Evolutionary conservation across 2,329 filamentous ascomycete species (phyloP).

Genomic region (Chrysoporthe deuterocubensis): DNA sequence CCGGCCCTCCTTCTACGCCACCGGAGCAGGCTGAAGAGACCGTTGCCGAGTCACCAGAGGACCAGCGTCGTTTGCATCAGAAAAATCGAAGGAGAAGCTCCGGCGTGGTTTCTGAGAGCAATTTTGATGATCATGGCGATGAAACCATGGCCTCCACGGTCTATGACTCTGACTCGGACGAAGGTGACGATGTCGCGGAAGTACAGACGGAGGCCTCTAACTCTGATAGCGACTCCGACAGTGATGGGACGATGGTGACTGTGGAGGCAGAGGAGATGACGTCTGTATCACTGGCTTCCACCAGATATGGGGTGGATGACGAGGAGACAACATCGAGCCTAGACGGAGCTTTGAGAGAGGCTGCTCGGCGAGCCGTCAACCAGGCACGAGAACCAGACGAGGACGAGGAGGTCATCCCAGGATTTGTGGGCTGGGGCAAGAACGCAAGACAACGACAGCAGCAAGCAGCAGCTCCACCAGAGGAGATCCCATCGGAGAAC

Average conservation of each 20-base stretch:
- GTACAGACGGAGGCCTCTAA: constrained; percentile 54
- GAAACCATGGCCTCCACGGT: constrained; percentile 77
- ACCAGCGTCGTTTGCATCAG: constrained; percentile 68
- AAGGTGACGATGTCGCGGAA: constrained; percentile 58
- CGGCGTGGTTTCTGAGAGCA: constrained; percentile 65
- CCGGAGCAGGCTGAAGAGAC: constrained; percentile 64
- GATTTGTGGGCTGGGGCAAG: constrained; percentile 73
- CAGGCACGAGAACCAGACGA: constrained; percentile 61
- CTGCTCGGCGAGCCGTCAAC: constrained; percentile 75
- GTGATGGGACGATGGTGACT: constrained; percentile 81
- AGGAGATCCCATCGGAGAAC: constrained; percentile 16
- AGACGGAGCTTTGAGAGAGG: constrained; percentile 77
- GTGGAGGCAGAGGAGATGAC: constrained; percentile 80
- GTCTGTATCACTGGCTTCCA: constrained; percentile 67
- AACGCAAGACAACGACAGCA: constrained; percentile 57
- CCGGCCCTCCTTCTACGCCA: constrained; percentile 64
- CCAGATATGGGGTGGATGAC: constrained; percentile 59
- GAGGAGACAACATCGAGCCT: constrained; percentile 70
- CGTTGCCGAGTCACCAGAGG: constrained; percentile 62
- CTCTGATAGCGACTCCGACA: constrained; percentile 59
- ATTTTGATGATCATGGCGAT: constrained; percentile 56
- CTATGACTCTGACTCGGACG: constrained; percentile 70
- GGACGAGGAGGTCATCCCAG: constrained; percentile 72
- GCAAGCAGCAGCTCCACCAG: constrained; percentile 38
- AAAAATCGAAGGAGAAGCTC: constrained; percentile 67